Base-by-base conservation (phyloP, 1,139 yeast genomes). In the Blastobotrys elegans region DNA sequence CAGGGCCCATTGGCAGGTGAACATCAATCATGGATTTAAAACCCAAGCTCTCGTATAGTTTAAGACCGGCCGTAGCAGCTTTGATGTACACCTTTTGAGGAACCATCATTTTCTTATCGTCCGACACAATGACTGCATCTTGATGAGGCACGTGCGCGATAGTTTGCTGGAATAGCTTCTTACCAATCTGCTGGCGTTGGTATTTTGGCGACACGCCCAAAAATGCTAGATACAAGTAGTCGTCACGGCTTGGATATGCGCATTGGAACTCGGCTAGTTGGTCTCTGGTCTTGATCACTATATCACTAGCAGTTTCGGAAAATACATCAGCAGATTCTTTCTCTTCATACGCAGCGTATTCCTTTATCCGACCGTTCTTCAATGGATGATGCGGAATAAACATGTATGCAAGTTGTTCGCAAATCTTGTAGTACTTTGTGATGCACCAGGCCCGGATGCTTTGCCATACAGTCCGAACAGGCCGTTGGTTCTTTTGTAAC, bases 71-170 rank as follows among this genome's bases (percentile, higher is more conserved):
- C 14, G 26, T 2, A 17, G 38, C 38, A 24, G 40, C 40, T 17
- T 24, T 37, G 30, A 37, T 17, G 29, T 37, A 37, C n/a, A 37
- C 5, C 22, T 34, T 34, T 34, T 34, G 38, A 6, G 38, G 38
- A 10, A 24, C 38, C 14, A 24, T 21, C 38, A 34, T 34, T 3
- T 16, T 6, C 5, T 34, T 24, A 2, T 34, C 24, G 3, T 8
- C n/a, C 16, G 3, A 34, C 26, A n/a, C 22, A 18, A 34, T 34
- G 16, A 17, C n/a, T 3, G 38, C 24, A 18, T 34, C 38, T 37
- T 22, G 17, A 6, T 37, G 3, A 4, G 40, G 40, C n/a, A 37
- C 22, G n/a, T 4, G 8, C 3, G 17, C 30, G 10, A 37, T n/a
- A 21, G 40, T 22, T 24, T 37, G 40, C 3, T 21, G 3, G 17